Base-by-base conservation (phyloP, 139 green algal genomes). In the Desmodesmus armatus region DNA sequence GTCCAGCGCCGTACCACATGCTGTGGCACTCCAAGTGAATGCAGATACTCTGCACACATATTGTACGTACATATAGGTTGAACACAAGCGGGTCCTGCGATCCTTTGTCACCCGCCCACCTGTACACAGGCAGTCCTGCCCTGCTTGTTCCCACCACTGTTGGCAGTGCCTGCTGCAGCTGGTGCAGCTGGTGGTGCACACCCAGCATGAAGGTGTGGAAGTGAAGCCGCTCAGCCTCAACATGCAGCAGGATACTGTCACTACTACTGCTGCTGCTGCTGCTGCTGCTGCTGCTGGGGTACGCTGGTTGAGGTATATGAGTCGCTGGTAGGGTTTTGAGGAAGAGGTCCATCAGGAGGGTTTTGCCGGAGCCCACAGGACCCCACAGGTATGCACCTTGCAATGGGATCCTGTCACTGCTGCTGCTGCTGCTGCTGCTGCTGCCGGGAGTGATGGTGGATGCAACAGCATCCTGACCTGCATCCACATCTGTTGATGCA, bases 201-300 rank as follows among this genome's bases (percentile, higher is more conserved):
- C 91, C 85, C 55, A 98, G 84, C 96, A 99, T 99, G 88, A 99
- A 98, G 51, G 98, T 94, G 82, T 99, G 96, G 88, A 96, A 99
- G 90, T 99, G 96, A 5, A 89, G 88, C 25, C 96, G 89, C 80
- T 31, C 44, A 1, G 37, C 53, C 11, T 3, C 29, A 9, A 80
- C 0, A 5, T 41, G 76, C 62, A 53, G 47, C 55, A 63, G 71
- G 41, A 41, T 62, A 25, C 41, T 79, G 41, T 13, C 43, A 3
- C 47, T 9, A 4, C 23, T 23, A 47, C 53, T 43, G 25, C 43
- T 5, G 25, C 25, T n/a, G 58, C 58, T 67, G 63, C 63, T 69
- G 69, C 19, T 55, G 25, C 69, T 77, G 39, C 39, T 49, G 39
- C 69, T 79, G 71, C 71, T 79, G 63, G 29, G 63, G 35, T 17